A percentile compares a stretch with the other conserved stretches of the same genome.
Conservation (phyloP, 2,329 filamentous ascomycete genomes). For the Paracorniculantispora psalliotae region DNA sequence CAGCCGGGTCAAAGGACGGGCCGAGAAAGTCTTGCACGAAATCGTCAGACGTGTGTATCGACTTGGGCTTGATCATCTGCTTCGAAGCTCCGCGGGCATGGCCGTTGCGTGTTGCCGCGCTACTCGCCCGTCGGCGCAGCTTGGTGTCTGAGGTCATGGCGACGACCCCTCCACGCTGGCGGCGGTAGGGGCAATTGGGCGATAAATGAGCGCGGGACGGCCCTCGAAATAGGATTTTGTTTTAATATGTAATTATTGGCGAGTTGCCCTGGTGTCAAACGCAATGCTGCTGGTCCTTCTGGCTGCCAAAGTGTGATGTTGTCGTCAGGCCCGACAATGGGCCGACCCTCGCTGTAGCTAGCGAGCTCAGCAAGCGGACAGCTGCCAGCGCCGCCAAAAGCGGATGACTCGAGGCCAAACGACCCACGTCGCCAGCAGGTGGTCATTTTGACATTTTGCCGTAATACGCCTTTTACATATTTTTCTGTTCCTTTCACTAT, state of each 20-base stretch:
- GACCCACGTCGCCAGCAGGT: constrained; percentile 1
- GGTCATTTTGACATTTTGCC: constrained; percentile 3
- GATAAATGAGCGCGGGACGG: not conserved
- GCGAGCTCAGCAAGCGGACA: not conserved
- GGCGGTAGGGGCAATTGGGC: not conserved
- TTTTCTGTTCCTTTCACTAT: not conserved
- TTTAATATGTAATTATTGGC: not conserved
- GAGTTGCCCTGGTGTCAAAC: not conserved
- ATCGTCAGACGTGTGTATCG: constrained; percentile 64
- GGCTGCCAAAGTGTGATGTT: constrained; percentile 1
- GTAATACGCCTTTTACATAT: constrained; percentile 2
- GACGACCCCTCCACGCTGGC: not conserved
- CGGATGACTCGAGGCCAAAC: constrained; percentile 3
- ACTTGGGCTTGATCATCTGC: constrained; percentile 42
- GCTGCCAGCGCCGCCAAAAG: not conserved
- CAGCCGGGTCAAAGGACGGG: constrained; percentile 73
- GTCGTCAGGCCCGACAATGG: constrained; percentile 28
- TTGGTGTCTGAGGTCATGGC: constrained; percentile 28
- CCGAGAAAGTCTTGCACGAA: constrained; percentile 71
- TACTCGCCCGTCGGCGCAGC: constrained; percentile 40
- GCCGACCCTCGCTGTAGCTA: constrained; percentile 19
- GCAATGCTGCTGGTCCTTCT: not conserved
- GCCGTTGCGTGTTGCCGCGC: constrained; percentile 36
- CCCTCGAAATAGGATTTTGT: not conserved
- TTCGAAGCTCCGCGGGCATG: constrained; percentile 37